A percentile compares a stretch with the other conserved stretches of the same genome.
These are phyloP conservation scores for Fraxinus sp. DNA, from an alignment of 305 asterid species.

Conservation along the genomic window DNA sequence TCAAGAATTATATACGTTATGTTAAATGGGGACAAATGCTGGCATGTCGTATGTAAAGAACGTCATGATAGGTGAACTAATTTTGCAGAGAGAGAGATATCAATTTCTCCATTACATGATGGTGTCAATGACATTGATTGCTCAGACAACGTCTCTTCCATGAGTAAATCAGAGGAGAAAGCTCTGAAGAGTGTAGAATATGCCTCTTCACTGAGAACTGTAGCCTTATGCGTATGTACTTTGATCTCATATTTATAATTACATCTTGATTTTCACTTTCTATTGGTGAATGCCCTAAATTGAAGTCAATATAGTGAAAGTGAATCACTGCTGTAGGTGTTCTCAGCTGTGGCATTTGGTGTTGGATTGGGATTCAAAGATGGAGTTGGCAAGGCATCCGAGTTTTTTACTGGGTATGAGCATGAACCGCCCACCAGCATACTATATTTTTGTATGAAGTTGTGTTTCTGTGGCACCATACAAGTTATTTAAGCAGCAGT, in stretches of 20 bases:
- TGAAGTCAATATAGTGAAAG: slow-evolving; percentile 58
- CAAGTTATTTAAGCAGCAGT: slow-evolving; percentile 3
- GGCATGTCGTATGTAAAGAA: slow-evolving; percentile 11
- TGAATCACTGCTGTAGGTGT: slow-evolving; percentile 61
- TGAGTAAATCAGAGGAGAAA: slow-evolving; percentile 38
- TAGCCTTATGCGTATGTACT: slow-evolving; percentile 76
- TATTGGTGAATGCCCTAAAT: slow-evolving; percentile 34
- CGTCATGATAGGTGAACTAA: slow-evolving; percentile 26
- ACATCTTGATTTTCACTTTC: slow-evolving; percentile 16
- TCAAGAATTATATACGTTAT: slow-evolving; percentile 9
- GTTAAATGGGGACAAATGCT: not conserved
- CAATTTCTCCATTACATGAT: slow-evolving; percentile 34
- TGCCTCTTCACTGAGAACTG: slow-evolving; percentile 66
- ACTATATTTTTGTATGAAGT: not conserved
- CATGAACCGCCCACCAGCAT: slow-evolving; percentile 6
- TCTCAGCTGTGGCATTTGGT: slow-evolving; percentile 87
- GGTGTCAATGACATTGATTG: slow-evolving; percentile 29
- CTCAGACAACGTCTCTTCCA: slow-evolving; percentile 37
- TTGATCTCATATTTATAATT: slow-evolving; percentile 7
- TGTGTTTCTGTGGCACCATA: slow-evolving; percentile 17
- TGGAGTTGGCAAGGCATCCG: slow-evolving; percentile 78
- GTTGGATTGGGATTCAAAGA: slow-evolving; percentile 77
- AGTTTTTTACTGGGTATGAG: slow-evolving; percentile 92
- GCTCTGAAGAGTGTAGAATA: slow-evolving; percentile 37
- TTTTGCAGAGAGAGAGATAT: slow-evolving; percentile 44